phyloP scores from a whole-genome alignment of 495 filamentous ascomycete genomes.

The Xylaria intraflava region DNA sequence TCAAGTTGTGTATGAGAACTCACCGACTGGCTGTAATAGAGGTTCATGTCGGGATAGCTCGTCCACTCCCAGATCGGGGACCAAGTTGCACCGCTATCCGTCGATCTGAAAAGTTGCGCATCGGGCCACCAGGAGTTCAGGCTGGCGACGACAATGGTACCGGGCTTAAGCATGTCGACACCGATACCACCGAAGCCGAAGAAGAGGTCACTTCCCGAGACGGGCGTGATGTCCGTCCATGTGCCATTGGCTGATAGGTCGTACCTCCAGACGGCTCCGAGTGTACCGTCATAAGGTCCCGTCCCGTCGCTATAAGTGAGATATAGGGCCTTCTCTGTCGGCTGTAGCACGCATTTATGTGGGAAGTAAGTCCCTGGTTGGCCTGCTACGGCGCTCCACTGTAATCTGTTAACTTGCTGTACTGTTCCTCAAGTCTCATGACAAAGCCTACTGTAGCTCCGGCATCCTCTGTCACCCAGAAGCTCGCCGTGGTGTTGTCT shows the following conservation, averaged over 20 bases:
- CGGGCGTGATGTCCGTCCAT: conserved; percentile 52
- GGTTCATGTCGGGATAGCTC: conserved; percentile 39
- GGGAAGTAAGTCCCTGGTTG: conserved; percentile 48
- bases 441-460: conserved; percentile 32
- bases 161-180: conserved; percentile 48
- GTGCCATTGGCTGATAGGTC: conserved; percentile 39
- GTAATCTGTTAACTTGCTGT: background rate
- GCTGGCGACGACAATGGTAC: conserved; percentile 48
- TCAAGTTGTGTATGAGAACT: conserved; percentile 15
- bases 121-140: conserved; percentile 57
- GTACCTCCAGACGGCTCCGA: conserved; percentile 48
- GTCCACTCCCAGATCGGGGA: conserved; percentile 47
- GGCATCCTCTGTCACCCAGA: conserved; percentile 50
- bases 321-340: conserved; percentile 48
- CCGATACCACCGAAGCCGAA: conserved; percentile 53
- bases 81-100: conserved; percentile 49
- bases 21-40: conserved; percentile 38
- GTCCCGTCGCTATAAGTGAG: conserved; percentile 50
- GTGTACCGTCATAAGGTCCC: conserved; percentile 50
- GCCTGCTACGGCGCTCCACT: conserved; percentile 41
- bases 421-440: conserved; percentile 11
- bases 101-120: conserved; percentile 48
- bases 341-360: conserved; percentile 50
- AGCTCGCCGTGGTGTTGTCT: conserved; percentile 45
- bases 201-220: conserved; percentile 32